Evolutionary conservation across 2,329 filamentous ascomycete genomes (phyloP), one percentile per base, ranked within the genome.

Genomic region (Emergomyces orientalis): DNA sequence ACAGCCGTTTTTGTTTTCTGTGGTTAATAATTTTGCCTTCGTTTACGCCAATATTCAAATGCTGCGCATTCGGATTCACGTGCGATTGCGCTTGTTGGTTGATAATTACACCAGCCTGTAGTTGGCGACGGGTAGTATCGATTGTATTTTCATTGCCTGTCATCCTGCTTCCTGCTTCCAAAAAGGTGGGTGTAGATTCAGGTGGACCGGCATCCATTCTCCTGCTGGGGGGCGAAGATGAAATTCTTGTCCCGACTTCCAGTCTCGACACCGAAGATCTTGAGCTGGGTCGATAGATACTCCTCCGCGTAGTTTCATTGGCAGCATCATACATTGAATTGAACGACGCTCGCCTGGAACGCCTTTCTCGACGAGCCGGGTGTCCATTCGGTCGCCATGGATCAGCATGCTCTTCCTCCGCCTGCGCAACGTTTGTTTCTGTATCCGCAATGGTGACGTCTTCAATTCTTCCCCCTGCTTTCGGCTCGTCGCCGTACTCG

Each of bases 311-410:
- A 64, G 78, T 79, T 63, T 85, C 81, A 58, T 81, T 76, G 17
- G 78, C 77, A 54, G 80, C 78, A 71, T 85, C 80, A 62, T 78
- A 74, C 55, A 78, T 75, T 30, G 78, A 78, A 67, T 80, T 81
- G 66, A 86, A 84, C 34, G 83, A 86, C 17, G 81, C 81, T 60
- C 82, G 77, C 66, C 83, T 74, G 64, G 70, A 72, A 49, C 69
- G 72, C 13, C 70, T 70, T 49, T 69, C 69, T 45, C 71, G 68
- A n/a, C 65, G 6, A 4, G 34, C 68, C 34, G 68, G 72, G 63
- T 73, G 69, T n/a, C 72, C 68, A 25, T 66, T 65, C 22, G 68
- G 65, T n/a, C 56, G 61, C 32, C 67, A 62, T 55, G 65, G 30
- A 25, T 70, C 19, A 8, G 49, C 39, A 61, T 41, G n/a, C 14